Conservation (phyloP, 1,284 basidiomycete genomes). For the Chalciporus piperatoides region DNA sequence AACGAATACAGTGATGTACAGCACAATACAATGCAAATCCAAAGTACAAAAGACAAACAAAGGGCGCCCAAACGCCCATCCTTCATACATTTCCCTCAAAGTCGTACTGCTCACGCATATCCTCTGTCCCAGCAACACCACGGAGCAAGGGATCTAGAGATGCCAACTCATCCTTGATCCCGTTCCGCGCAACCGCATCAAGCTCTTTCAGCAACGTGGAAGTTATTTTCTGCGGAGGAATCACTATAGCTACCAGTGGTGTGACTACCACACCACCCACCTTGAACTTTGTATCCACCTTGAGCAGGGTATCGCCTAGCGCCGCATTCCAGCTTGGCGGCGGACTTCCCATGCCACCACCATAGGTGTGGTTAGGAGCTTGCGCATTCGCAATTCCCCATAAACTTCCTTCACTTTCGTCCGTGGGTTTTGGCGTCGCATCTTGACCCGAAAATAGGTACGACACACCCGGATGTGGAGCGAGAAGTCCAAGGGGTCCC, state of each 20-base stretch:
- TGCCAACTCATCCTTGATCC: constrained; percentile 77
- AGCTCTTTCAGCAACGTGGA: constrained; percentile 74
- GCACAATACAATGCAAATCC: constrained; percentile 27
- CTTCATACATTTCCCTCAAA: constrained; percentile 45
- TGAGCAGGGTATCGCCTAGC: constrained; percentile 70
- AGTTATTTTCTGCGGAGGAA: constrained; percentile 66
- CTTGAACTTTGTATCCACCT: constrained; percentile 80
- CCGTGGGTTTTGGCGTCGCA: constrained; percentile 32
- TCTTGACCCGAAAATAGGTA: constrained; percentile 58
- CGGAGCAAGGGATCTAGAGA: constrained; percentile 73
- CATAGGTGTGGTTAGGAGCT: constrained; percentile 26
- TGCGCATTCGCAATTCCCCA: constrained; percentile 67
- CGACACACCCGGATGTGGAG: constrained; percentile 76
- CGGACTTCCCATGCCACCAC: constrained; percentile 42
- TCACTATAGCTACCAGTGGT: constrained; percentile 7
- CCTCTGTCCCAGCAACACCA: constrained; percentile 45
- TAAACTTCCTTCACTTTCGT: constrained; percentile 50
- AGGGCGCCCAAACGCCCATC: background rate
- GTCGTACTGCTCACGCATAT: constrained; percentile 42
- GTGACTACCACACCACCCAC: constrained; percentile 39
- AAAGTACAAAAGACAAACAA: constrained; percentile 7
- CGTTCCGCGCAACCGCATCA: constrained; percentile 71
- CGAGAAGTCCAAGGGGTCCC: constrained; percentile 67
- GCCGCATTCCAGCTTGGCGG: constrained; percentile 57
- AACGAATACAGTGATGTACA: constrained; percentile 15